Evolutionary conservation across 2,329 filamentous ascomycete species (phyloP).

Genomic region (Sporothrix inflata): DNA sequence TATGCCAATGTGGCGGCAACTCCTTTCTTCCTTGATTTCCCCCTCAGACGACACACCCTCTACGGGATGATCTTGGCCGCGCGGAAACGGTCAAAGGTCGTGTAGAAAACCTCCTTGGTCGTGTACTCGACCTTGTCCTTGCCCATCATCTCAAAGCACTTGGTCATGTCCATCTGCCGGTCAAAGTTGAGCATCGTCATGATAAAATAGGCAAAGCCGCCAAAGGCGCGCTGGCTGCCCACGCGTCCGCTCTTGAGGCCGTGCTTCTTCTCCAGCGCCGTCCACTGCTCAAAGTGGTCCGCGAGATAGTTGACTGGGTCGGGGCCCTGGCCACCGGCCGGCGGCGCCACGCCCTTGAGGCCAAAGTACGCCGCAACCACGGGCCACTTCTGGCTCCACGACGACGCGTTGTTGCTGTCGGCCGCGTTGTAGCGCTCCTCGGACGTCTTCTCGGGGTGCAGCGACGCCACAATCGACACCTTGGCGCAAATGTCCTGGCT

Average conservation of each 20-base stretch:
- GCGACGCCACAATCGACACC: conserved; percentile 47
- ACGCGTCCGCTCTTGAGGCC: conserved; percentile 41
- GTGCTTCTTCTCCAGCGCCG: conserved; percentile 41
- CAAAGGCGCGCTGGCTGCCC: conserved; percentile 40
- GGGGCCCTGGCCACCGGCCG: conserved; percentile 37
- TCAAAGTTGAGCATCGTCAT: conserved; percentile 45
- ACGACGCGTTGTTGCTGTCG: conserved; percentile 43
- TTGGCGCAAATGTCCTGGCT: conserved; percentile 45
- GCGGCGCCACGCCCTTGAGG: conserved; percentile 45
- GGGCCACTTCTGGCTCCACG: conserved; percentile 51
- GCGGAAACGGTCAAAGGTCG: conserved; percentile 42
- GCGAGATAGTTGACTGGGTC: conserved; percentile 41
- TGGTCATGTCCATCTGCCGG: conserved; percentile 41
- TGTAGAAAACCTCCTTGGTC: conserved; percentile 40
- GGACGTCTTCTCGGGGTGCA: conserved; percentile 46
- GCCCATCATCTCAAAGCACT: conserved; percentile 41
- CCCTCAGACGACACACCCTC: not conserved
- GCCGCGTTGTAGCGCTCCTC: conserved; percentile 48
- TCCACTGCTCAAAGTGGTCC: conserved; percentile 42
- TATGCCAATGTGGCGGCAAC: not conserved
- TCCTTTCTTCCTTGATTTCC: not conserved
- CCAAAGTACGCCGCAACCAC: conserved; percentile 52
- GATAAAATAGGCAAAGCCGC: conserved; percentile 41
- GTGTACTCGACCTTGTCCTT: conserved; percentile 39
- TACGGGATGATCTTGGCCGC: conserved; percentile 42